Base-by-base conservation (phyloP, 768 basidiomycete species). In the Neoboletus subvelutipes region DNA sequence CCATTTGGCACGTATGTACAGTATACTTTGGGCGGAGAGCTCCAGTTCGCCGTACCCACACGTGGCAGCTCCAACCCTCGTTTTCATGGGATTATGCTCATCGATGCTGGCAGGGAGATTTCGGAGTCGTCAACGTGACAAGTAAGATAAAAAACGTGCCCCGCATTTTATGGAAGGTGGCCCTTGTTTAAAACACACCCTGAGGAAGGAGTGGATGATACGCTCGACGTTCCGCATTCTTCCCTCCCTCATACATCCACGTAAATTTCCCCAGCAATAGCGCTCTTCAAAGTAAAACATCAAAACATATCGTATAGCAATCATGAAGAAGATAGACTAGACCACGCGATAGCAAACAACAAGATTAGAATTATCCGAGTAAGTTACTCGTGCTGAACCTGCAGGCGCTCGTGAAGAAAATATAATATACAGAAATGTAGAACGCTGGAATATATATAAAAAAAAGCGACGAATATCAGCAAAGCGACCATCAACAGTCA, bases 311-410 rank as follows among this genome's bases (percentile, higher is more conserved):
- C 59, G 57, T 67, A 59, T 59, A 57, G 41, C 54, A 51, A 57
- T 50, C 47, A 10, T 4, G 33, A 45, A n/a, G 33, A 45, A n/a
- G 20, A 36, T 52, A 59, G 41, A 57, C 55, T 55, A 68, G 42
- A 56, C 54, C 42, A 39, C 40, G 54, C 13, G 63, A 61, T 46
- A 47, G 46, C 61, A 55, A 46, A 34, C 50, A 51, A 60, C 33
- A 58, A 57, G 57, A 68, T 68, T 68, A 68, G 63, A 59, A 69
- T 65, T 69, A 69, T 65, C 59, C 67, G 61, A 67, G 65, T 68
- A 68, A 70, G 66, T 63, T 68, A 70, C 67, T 67, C 66, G 67
- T 65, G 45, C 59, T 68, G 65, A 48, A 70, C 63, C 68, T 51
- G 68, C 67, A 68, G 54, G 56, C 59, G 57, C 12, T 65, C 56